Conservation (phyloP, 495 filamentous ascomycete species). For the Hypoxylon perforatum region DNA sequence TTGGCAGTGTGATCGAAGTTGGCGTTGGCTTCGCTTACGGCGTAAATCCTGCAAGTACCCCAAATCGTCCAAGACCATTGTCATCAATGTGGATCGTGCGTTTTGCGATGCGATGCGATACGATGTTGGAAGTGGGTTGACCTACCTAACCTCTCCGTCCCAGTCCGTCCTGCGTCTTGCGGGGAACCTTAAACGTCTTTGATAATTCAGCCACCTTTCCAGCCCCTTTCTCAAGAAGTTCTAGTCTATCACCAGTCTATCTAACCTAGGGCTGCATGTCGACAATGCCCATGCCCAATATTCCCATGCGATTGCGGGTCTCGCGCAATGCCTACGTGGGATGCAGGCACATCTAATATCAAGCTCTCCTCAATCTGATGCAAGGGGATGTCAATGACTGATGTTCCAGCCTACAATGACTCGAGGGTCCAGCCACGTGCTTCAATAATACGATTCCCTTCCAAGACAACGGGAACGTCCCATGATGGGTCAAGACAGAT, state of each 20-base stretch:
- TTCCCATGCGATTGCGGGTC: slow-evolving; percentile 12
- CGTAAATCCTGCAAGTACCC: slow-evolving; percentile 2
- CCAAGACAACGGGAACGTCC: slow-evolving; percentile 13
- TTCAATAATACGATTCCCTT: neutral
- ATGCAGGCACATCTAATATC: slow-evolving; percentile 16
- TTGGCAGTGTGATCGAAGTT: slow-evolving; percentile 14
- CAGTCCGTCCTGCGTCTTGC: slow-evolving; percentile 25
- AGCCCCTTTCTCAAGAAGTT: too few species aligned
- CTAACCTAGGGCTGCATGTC: slow-evolving; percentile 23
- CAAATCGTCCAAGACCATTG: slow-evolving; percentile 3
- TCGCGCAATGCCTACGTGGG: slow-evolving; percentile 6
- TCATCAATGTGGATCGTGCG: slow-evolving; percentile 3
- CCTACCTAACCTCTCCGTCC: too few species aligned
- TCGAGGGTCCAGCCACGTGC: slow-evolving; percentile 28
- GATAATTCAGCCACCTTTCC: slow-evolving; percentile 4
- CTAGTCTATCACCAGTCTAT: slow-evolving; percentile 6
- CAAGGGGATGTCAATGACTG: slow-evolving; percentile 18
- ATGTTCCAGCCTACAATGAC: slow-evolving; percentile 19
- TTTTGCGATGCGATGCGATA: too few species aligned
- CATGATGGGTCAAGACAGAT: neutral
- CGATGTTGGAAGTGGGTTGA: slow-evolving; percentile 22
- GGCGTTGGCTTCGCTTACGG: slow-evolving; percentile 35
- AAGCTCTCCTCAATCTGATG: slow-evolving; percentile 18
- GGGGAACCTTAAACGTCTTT: slow-evolving; percentile 23
- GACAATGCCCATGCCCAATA: slow-evolving; percentile 2